Percentiles rank a stretch among this genome's conserved stretches.
Evolutionary conservation across 75 land plant species (phyloP).

Genomic region (Pinus tabuliformis): DNA sequence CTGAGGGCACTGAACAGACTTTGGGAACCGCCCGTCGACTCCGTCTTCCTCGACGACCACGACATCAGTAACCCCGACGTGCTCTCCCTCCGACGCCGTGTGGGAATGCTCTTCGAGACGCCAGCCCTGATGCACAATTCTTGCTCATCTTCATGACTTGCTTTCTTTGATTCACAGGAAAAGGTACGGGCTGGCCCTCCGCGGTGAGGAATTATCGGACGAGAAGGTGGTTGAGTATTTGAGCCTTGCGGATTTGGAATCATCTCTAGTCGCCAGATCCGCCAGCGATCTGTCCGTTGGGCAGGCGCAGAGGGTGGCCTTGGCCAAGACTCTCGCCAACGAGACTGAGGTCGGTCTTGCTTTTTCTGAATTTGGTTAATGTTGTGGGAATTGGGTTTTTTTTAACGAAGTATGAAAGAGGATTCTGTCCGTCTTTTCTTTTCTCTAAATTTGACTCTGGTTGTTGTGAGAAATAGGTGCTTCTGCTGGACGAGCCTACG

Average conservation of each 20-base stretch:
- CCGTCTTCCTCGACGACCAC: constrained; percentile 71
- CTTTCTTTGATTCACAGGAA: constrained; percentile 37
- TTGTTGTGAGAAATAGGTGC: constrained; percentile 39
- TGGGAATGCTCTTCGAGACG: constrained; percentile 94
- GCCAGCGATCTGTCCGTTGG: constrained; percentile 75
- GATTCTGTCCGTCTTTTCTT: neutral
- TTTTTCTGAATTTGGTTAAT: no score
- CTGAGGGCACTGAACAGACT: constrained; percentile 84
- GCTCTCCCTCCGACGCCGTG: constrained; percentile 68
- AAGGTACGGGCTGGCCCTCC: constrained; percentile 70
- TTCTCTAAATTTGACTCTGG: neutral
- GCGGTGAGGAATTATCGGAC: constrained; percentile 63
- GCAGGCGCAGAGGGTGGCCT: constrained; percentile 94
- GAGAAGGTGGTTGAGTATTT: constrained; percentile 52
- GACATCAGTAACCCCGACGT: constrained; percentile 73
- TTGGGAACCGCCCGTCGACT: constrained; percentile 79
- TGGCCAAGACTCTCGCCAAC: constrained; percentile 93
- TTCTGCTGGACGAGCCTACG: constrained; percentile 90
- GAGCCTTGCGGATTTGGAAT: constrained; percentile 69
- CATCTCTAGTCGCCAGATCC: constrained; percentile 43
- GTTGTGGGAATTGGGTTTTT: neutral
- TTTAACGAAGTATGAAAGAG: neutral
- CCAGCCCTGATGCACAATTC: constrained; percentile 31
- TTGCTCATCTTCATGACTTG: no score
- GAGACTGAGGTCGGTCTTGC: constrained; percentile 63